A percentile compares a stretch with the other conserved stretches of the same genome.
Conservation (phyloP, 129 eudicot species). For the Logfia minima region DNA sequence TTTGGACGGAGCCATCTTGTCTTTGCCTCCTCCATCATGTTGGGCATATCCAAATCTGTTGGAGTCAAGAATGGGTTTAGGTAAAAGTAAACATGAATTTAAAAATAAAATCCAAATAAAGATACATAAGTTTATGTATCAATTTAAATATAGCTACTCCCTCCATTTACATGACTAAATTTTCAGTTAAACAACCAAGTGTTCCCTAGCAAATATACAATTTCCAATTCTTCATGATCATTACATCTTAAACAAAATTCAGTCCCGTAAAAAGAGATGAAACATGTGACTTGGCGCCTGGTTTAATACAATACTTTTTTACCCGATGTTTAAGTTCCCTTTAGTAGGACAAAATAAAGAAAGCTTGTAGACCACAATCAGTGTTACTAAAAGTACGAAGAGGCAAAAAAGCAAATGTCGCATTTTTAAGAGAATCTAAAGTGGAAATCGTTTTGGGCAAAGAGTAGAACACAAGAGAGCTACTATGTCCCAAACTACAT, state of each 20-base stretch:
- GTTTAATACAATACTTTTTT: neutral
- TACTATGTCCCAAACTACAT: neutral
- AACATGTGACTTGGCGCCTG: neutral
- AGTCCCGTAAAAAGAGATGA: neutral
- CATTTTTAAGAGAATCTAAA: neutral
- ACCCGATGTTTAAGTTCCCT: neutral
- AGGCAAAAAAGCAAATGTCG: neutral
- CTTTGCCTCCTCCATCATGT: slow-evolving; percentile 83
- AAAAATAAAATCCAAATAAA: neutral
- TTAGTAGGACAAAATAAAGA: neutral
- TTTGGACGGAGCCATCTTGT: slow-evolving; percentile 92
- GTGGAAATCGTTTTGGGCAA: neutral
- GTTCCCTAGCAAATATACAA: neutral
- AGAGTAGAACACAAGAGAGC: neutral
- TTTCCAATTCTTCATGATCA: neutral
- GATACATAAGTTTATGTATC: neutral
- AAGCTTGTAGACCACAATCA: neutral
- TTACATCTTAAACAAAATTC: neutral
- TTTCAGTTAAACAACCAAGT: neutral
- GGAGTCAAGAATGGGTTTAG: neutral
- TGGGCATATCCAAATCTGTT: slow-evolving; percentile 75
- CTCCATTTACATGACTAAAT: neutral
- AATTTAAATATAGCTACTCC: neutral
- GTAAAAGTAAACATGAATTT: slow-evolving; percentile 1
- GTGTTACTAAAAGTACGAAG: neutral